Evolutionary conservation across 805 yeast genomes (phyloP).

Genomic region (Scheffersomyces lignosus): DNA sequence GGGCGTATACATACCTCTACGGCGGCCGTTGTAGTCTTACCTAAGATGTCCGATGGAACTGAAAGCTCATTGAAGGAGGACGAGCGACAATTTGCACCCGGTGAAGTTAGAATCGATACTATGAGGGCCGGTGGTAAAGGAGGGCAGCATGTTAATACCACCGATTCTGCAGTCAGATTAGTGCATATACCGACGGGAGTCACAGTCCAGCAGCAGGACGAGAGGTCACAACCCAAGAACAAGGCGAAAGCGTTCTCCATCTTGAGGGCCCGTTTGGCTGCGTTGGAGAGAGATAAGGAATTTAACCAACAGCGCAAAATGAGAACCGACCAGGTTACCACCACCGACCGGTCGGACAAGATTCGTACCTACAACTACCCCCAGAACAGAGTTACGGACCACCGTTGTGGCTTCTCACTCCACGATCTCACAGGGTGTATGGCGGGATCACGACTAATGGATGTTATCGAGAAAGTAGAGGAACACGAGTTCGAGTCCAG

Average conservation of each 20-base stretch:
- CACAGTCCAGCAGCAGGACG: conserved; percentile 88
- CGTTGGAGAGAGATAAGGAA: conserved; percentile 64
- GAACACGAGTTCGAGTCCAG: conserved; percentile 39
- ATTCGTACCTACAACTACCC: conserved; percentile 91
- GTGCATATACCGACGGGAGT: conserved; percentile 92
- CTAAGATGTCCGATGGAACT: conserved; percentile 65
- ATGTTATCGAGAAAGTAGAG: conserved; percentile 37
- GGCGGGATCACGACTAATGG: conserved; percentile 35
- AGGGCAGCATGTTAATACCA: conserved; percentile 97
- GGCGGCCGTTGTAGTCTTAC: conserved; percentile 91
- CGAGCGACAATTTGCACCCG: conserved; percentile 76
- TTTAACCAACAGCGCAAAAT: conserved; percentile 63
- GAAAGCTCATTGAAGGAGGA: conserved; percentile 46
- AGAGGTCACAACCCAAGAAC: conserved; percentile 90
- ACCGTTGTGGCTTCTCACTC: conserved; percentile 78
- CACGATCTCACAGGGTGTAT: conserved; percentile 61
- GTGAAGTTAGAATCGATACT: conserved; percentile 90
- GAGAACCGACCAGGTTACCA: conserved; percentile 79
- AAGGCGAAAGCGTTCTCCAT: conserved; percentile 89
- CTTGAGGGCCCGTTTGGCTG: conserved; percentile 81
- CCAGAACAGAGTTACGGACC: conserved; percentile 92
- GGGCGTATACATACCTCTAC: conserved; percentile 96
- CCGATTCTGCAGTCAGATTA: conserved; percentile 93
- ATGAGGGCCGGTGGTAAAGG: conserved; percentile 98
- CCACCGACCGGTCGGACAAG: conserved; percentile 90